Conservation (phyloP, 257 asterid species). For the Solanum medicagineum region DNA sequence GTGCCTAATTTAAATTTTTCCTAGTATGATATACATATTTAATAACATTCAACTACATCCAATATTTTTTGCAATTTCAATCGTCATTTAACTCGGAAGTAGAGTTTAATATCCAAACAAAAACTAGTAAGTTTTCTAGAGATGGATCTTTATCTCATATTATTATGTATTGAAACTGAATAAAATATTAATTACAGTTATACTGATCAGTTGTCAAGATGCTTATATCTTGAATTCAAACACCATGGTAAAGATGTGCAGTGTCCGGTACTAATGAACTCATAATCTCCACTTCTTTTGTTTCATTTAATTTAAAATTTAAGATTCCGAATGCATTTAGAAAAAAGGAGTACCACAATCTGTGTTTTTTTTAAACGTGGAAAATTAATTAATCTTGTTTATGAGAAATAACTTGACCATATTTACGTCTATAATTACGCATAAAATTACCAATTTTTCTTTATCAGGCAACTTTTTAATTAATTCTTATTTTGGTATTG, state of each 20-base stretch:
- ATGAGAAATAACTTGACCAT: neutral
- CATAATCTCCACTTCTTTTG: neutral
- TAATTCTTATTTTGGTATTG: neutral
- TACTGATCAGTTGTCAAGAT: constrained; percentile 54
- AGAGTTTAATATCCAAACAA: neutral
- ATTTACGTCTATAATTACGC: neutral
- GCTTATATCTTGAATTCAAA: constrained; percentile 59
- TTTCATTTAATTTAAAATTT: neutral
- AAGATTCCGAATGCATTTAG: neutral
- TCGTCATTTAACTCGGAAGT: neutral
- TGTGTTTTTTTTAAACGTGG: too few species aligned
- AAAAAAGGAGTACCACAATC: neutral
- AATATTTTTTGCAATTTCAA: neutral
- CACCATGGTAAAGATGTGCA: constrained; percentile 53
- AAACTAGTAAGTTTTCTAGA: neutral
- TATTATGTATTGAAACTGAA: neutral
- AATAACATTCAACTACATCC: too few species aligned
- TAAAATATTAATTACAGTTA: constrained; percentile 36
- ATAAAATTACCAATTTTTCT: neutral
- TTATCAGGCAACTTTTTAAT: neutral
- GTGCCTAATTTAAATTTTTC: too few species aligned
- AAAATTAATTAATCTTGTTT: too few species aligned
- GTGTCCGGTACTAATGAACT: constrained; percentile 42
- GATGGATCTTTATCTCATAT: neutral
- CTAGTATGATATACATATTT: too few species aligned